Evolutionary conservation across 2,329 filamentous ascomycete genomes (phyloP).

Genomic region (Elsinoe ampelina): DNA sequence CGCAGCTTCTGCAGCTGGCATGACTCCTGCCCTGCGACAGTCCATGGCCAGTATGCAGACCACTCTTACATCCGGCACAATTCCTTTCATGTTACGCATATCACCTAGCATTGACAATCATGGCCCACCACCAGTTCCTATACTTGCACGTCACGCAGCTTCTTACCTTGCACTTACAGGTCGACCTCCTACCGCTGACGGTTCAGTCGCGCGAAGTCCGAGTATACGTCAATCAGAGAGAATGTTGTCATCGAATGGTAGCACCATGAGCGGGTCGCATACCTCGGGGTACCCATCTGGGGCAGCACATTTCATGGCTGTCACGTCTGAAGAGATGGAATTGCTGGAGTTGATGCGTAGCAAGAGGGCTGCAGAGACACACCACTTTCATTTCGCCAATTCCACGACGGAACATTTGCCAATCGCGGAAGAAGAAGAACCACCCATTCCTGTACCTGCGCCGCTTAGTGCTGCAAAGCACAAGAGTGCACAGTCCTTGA

Average conservation of each 20-base stretch:
- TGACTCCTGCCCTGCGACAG: conserved; percentile 12
- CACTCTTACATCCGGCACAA: conserved; percentile 22
- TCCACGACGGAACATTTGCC: not conserved
- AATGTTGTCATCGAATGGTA: conserved; percentile 9
- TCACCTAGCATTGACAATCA: conserved; percentile 13
- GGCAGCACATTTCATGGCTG: conserved; percentile 32
- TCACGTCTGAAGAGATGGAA: conserved; percentile 42
- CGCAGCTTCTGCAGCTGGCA: not conserved
- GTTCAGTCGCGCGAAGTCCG: conserved; percentile 7
- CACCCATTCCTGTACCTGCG: not conserved
- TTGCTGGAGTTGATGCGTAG: conserved; percentile 41
- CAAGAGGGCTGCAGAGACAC: conserved; percentile 32
- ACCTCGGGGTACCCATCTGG: conserved; percentile 1
- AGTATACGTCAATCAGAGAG: conserved; percentile 7
- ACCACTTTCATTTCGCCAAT: conserved; percentile 7
- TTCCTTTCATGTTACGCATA: conserved; percentile 20
- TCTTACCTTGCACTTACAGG: conserved; percentile 15
- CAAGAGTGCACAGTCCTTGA: conserved; percentile 3
- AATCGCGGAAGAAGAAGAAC: conserved; percentile 10
- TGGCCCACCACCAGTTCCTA: conserved; percentile 9
- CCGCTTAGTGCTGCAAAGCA: not conserved
- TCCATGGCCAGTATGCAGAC: conserved; percentile 18
- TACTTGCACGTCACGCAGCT: conserved; percentile 14
- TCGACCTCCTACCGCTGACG: conserved; percentile 14
- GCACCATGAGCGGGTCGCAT: conserved; percentile 12